Evolutionary conservation across 2,329 filamentous ascomycete genomes (phyloP), one percentile per base, ranked within the genome.

Genomic region (Neoascochyta sp.): DNA sequence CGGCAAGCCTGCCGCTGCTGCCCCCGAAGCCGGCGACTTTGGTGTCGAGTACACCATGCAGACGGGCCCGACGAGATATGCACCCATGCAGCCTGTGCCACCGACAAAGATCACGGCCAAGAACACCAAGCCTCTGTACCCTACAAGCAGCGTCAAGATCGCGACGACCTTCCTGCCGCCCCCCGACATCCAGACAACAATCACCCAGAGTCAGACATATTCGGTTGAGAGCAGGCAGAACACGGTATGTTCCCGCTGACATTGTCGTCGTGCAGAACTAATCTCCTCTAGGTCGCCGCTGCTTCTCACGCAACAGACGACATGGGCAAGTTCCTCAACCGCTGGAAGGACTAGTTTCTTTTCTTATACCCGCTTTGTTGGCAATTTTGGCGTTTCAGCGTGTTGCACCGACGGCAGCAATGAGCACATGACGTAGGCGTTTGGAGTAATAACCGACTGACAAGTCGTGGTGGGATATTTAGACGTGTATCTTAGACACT

Each of bases 261-360:
- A 19, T 7, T 7, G 17, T 7, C 5, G 13, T 6, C 5, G n/a
- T 13, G 4, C 17, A 12, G 16, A 16, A 25, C 22, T 20, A 59
- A 27, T 12, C 5, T 13, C 9, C 2, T 22, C 20, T 46, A 80
- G 76, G 73, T 69, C 44, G 64, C 75, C n/a, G 62, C 76, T 9
- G 72, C 72, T 26, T 58, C 68, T 21, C 61, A 64, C 40, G 71
- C 71, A 9, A 65, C 67, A 29, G 61, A 69, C 29, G 71, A 76
- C 34, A 76, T 78, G 73, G 67, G 70, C 27, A 73, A 70, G 45
- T 79, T 71, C 54, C 54, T 80, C 38, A 70, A 70, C 26, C 64
- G 75, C 41, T 80, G 76, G 75, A 74, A 73, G 57, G 75, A 80
- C 58, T 80, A 58, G 36, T n/a, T n/a, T n/a, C n/a, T n/a, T n/a